Conservation (phyloP, 176 grass and related monocot genomes). For the Canna indica region DNA sequence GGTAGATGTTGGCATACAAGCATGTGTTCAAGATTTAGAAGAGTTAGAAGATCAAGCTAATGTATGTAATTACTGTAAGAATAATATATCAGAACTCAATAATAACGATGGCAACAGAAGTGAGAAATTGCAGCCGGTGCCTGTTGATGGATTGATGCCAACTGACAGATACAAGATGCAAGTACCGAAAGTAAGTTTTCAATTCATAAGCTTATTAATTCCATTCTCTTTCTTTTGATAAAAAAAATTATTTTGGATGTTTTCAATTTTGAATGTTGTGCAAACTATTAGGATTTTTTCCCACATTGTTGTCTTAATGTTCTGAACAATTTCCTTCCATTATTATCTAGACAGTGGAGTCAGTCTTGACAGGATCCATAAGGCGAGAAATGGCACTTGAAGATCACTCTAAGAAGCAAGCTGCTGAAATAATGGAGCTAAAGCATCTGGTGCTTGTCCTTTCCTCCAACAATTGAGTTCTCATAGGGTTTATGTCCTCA, state of each 20-base stretch:
- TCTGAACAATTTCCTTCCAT: too few relatives aligned
- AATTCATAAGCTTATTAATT: too few relatives aligned
- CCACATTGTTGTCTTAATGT: slow-evolving; percentile 5
- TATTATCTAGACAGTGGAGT: slow-evolving; percentile 63
- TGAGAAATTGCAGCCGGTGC: slow-evolving; percentile 50
- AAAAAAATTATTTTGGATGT: too few relatives aligned
- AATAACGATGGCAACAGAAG: slow-evolving; percentile 28
- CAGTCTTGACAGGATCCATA: slow-evolving; percentile 76
- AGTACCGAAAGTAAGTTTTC: slow-evolving; percentile 49
- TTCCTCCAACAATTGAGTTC: slow-evolving; percentile 1
- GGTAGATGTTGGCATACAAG: slow-evolving; percentile 74
- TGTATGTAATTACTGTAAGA: slow-evolving; percentile 30
- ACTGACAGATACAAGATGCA: slow-evolving; percentile 44
- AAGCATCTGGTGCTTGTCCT: slow-evolving; percentile 61
- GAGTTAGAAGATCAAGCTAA: slow-evolving; percentile 41
- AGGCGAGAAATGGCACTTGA: slow-evolving; percentile 93
- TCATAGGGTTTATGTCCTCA: slow-evolving; percentile 5
- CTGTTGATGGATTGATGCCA: slow-evolving; percentile 31
- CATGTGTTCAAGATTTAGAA: slow-evolving; percentile 47
- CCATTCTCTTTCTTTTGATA: background rate
- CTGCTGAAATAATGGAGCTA: slow-evolving; percentile 70
- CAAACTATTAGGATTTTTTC: background rate
- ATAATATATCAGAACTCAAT: slow-evolving; percentile 29
- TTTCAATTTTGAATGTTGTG: background rate
- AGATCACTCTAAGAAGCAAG: slow-evolving; percentile 66